Base-by-base conservation (phyloP, 768 basidiomycete species). In the Lyophyllum shimeji region DNA sequence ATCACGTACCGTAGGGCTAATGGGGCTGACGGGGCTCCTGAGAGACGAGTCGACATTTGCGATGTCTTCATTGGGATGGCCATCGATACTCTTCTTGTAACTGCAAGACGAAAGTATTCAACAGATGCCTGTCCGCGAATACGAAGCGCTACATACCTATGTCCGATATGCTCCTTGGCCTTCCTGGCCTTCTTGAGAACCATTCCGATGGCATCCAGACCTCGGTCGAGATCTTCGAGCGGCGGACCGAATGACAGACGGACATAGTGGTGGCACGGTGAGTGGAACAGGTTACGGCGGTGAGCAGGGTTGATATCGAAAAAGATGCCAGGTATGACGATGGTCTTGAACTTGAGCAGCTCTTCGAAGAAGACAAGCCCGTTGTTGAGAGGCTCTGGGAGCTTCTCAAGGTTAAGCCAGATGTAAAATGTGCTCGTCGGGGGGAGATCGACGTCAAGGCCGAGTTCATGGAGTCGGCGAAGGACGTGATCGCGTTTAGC, bases 331-430 rank as follows among this genome's bases (percentile, higher is more conserved):
- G 93, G 93, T 46, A 95, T 92, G 52, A 93, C 89, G 60, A 94
- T 94, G 9, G 92, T 90, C 71, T 92, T 81, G 71, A 92, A 89
- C 72, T 94, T 96, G 51, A 96, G 79, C 43, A 94, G 76, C 71
- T 95, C 94, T 66, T 96, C 94, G 66, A 98, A 98, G 83, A 98
- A 96, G 58, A 90, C 89, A 65, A 97, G 74, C 18, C 95, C 95
- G 64, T 92, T 93, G 74, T 94, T 93, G 43, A 97, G 68, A 7
- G 95, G 95, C 4, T 83, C 63, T 8, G 92, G 89, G 46, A 97
- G 80, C 53, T 77, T 78, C 67, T 87, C 87, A 20, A 96, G 78
- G 73, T 91, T 90, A 56, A 95, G 82, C 94, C 95, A 97, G 67
- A 97, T 85, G 72, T 98, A 97, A 74, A 97, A 98, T 2, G 95